Percentiles rank a stretch among this genome's conserved stretches.
These are phyloP conservation scores for Hordeum vulgare DNA, from an alignment of 176 grass and related monocot genomes.

Conservation along the genomic window MorexV3_pseudomolecules_assembly NC_058518.1:508078601-508079100, in stretches of 20 bases:
- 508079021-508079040: slow-evolving; percentile 39
- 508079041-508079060: not conserved
- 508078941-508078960: slow-evolving; percentile 54
- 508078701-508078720: slow-evolving; percentile 47
- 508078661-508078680: not conserved
- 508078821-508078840: slow-evolving; percentile 6
- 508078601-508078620: slow-evolving; percentile 84
- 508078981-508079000: slow-evolving; percentile 66
- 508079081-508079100: not conserved
- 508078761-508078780: slow-evolving; percentile 50
- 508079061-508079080: too few species aligned
- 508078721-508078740: slow-evolving; percentile 67
- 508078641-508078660: not conserved
- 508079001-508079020: slow-evolving; percentile 76
- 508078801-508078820: slow-evolving; percentile 87
- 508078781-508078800: slow-evolving; percentile 65
- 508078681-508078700: not conserved
- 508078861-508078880: not conserved
- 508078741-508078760: slow-evolving; percentile 59
- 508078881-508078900: not conserved
- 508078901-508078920: not conserved
- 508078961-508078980: slow-evolving; percentile 53
- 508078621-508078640: slow-evolving; percentile 34
- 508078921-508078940: slow-evolving; percentile 49
- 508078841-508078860: not conserved